Base-by-base conservation (phyloP, 2,329 filamentous ascomycete genomes). In the Colletotrichum tanaceti region DNA sequence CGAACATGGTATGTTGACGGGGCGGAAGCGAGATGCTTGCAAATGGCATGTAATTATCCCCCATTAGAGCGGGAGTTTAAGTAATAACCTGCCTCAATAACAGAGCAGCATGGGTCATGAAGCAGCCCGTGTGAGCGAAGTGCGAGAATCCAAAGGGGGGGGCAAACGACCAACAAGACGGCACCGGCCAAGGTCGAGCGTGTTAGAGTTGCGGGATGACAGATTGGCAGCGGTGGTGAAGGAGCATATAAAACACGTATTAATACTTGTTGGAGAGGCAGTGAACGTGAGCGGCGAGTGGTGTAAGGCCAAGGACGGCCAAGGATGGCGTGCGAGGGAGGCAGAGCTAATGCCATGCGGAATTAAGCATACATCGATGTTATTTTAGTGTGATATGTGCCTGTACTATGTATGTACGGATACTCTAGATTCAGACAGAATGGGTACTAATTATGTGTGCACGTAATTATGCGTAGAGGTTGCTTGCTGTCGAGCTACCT, bases 191-290 rank as follows among this genome's bases (percentile, higher is more conserved):
- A 44, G 32, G 18, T 20, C 39, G 52, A 7, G 35, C 18, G 18
- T 50, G 44, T 44, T 61, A 53, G 39, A 60, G 66, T 69, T 65
- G 49, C 66, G 55, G 62, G 66, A 66, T 41, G 55, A 61, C 28
- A 46, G 35, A 50, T 41, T 69, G 44, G 55, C 57, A 61, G 55
- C 66, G 10, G 43, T 47, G 32, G 55, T 38, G 43, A 22, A 24
- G 14, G 55, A 16, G 43, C 24, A 24, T 47, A 20, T 20, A 35
- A 22, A 22, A 6, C 39, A 16, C 39, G 39, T 16, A 41, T 0
- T 13, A 7, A 5, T n/a, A n/a, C n/a, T n/a, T n/a, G n/a, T 41
- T 9, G 2, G 28, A 32, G 39, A 41, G 16, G 39, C 14, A 41
- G 39, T 14, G 39, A 16, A 16, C 5, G 13, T 14, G 39, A 13